These are phyloP conservation scores for Litchi chinensis DNA, from an alignment of 345 rosid species.

Conservation along the genomic window DNA sequence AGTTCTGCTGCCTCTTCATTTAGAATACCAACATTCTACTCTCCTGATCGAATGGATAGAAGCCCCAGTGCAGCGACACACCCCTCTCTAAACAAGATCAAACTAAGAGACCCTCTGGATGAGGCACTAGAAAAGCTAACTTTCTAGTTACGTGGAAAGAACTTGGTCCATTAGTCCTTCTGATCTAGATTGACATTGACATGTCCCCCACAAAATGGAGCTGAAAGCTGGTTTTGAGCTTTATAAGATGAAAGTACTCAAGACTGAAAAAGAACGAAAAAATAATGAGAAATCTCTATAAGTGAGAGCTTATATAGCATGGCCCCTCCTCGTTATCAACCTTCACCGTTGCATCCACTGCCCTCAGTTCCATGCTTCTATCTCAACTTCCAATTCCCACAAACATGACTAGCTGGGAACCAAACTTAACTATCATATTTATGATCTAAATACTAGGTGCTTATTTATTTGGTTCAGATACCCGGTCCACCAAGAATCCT, in stretches of 20 bases:
- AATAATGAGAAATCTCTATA: not conserved
- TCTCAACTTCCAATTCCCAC: not conserved
- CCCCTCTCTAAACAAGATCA: conserved; percentile 14
- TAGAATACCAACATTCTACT: conserved; percentile 5
- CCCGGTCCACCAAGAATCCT: not conserved
- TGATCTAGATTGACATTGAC: conserved; percentile 6
- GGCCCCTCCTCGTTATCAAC: not conserved
- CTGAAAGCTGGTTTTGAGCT: conserved; percentile 22
- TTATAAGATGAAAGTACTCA: not conserved
- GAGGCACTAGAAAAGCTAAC: conserved; percentile 31
- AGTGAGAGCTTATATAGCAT: not conserved
- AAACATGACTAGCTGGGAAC: not conserved
- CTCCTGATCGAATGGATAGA: conserved; percentile 17
- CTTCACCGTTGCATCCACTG: not conserved
- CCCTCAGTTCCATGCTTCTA: not conserved
- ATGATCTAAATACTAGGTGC: not conserved
- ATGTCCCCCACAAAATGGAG: not conserved
- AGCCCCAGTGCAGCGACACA: conserved; percentile 4
- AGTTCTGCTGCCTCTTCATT: conserved; percentile 16
- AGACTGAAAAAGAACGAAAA: too few relatives aligned
- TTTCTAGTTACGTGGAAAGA: conserved; percentile 17
- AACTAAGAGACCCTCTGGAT: conserved; percentile 13
- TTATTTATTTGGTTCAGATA: too few relatives aligned
- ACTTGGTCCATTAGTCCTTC: not conserved
- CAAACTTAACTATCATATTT: not conserved